phyloP scores from a whole-genome alignment of 1,284 basidiomycete genomes.

The Uromyces viciae-fabae region DNA sequence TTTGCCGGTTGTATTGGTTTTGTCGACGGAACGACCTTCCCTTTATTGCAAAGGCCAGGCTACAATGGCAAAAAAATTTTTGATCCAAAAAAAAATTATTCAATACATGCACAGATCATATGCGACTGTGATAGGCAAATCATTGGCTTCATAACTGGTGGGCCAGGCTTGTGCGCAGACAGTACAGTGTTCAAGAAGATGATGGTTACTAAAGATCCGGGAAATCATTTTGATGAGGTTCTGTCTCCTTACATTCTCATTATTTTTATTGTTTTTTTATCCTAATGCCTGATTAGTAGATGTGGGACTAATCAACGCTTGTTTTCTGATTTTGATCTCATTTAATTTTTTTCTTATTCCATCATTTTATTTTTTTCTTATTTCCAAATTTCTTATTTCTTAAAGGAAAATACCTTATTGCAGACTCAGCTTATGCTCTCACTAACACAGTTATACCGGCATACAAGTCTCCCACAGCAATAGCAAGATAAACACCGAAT shows the following conservation, averaged over 20 bases:
- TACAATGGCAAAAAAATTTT: background rate
- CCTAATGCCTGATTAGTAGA: background rate
- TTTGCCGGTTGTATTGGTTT: conserved; percentile 14
- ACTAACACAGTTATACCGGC: background rate
- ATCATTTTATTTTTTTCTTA: too few relatives aligned
- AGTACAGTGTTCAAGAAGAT: background rate
- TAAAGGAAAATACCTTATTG: background rate
- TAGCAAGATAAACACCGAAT: background rate
- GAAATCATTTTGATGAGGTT: background rate
- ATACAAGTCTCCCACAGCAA: conserved; percentile 13
- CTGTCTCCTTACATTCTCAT: background rate
- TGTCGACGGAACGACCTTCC: background rate
- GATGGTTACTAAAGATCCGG: background rate
- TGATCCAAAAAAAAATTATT: background rate
- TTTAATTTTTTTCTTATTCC: too few relatives aligned
- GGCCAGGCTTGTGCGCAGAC: background rate
- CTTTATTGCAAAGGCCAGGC: background rate
- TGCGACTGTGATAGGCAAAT: background rate
- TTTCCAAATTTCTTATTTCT: background rate
- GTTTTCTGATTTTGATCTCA: too few relatives aligned
- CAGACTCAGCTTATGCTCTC: conserved; percentile 4
- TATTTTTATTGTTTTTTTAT: background rate
- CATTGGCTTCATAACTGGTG: background rate
- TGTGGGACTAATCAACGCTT: too few relatives aligned
- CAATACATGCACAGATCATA: background rate